Base-by-base conservation (phyloP, 192 early-diverging fungal genomes). In the Gonapodya sp. region DNA sequence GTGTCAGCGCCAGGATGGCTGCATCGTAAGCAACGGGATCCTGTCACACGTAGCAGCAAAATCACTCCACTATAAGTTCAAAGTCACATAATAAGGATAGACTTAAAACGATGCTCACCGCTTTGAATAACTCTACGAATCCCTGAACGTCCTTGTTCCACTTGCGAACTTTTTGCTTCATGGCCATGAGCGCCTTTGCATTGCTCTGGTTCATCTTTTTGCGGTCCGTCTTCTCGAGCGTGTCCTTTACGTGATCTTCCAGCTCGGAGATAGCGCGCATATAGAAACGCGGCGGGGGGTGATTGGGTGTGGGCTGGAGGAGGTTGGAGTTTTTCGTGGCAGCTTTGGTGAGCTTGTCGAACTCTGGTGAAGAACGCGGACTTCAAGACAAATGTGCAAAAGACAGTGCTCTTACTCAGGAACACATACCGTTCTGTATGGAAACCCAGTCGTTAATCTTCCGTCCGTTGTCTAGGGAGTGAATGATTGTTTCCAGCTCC, bases 111-210 rank as follows among this genome's bases (percentile, higher is more conserved):
- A 1, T 31, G 78, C 80, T 2, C 73, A 88, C 85, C 72, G 73
- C 85, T 34, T 86, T 84, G 80, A 86, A 98, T 79, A 86, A 88
- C 73, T 90, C 88, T 36, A 99, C 92, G 80, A 91, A 88, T 0
- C 83, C 85, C 81, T 95, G 92, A 79, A 89, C 92, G 73, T 84
- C 79, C 87, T 95, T 96, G 88, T 88, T 91, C 86, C 91, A 87
- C 91, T 99, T 97, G 87, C 93, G 93, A 81, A 97, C 79, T 83
- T 94, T 95, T 85, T 95, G 93, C 91, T 96, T 97, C 89, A 98
- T 93, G 73, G 93, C 90, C 86, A 93, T 97, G 83, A 96, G 86
- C 32, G 95, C 93, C 82, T 94, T 93, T 37, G 92, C 90, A 79
- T 94, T 91, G 73, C 85, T 88, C 64, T 93, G 87, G 82, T 93